Conservation (phyloP, 257 asterid genomes). For the Solanum pennellii region DNA sequence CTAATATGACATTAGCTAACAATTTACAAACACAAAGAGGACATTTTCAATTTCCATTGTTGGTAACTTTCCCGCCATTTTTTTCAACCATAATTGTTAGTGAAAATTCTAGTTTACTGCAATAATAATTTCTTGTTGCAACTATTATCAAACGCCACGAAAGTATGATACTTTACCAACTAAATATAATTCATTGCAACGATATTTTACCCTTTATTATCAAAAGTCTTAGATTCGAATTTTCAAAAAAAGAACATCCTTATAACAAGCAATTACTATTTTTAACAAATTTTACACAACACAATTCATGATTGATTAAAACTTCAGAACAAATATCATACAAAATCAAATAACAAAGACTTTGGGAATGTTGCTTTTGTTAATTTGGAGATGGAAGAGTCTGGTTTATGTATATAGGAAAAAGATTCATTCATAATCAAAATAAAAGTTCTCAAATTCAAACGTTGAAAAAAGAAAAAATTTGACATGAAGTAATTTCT, state of each 20-base stretch:
- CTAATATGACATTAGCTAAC: not conserved
- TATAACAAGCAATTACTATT: too few relatives aligned
- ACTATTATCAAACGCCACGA: too few relatives aligned
- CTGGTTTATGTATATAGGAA: not conserved
- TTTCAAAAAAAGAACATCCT: fast-evolving
- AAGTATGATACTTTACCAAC: too few relatives aligned
- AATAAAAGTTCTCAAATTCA: fast-evolving
- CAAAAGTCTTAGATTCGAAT: too few relatives aligned
- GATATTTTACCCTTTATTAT: too few relatives aligned
- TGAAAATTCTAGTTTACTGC: not conserved
- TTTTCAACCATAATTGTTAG: not conserved
- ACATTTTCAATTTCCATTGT: not conserved
- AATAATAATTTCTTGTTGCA: not conserved
- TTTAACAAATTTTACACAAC: not conserved
- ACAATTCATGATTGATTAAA: not conserved
- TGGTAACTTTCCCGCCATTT: not conserved
- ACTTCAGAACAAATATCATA: not conserved
- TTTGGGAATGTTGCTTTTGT: not conserved
- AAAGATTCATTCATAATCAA: too few relatives aligned
- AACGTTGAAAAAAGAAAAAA: not conserved
- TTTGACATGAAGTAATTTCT: not conserved
- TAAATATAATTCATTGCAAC: not conserved
- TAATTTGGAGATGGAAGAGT: not conserved
- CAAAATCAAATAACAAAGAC: not conserved
- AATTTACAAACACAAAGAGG: not conserved